phyloP scores from a whole-genome alignment of 108 stramenopile species.

The Fragilaria crotonensis region DNA sequence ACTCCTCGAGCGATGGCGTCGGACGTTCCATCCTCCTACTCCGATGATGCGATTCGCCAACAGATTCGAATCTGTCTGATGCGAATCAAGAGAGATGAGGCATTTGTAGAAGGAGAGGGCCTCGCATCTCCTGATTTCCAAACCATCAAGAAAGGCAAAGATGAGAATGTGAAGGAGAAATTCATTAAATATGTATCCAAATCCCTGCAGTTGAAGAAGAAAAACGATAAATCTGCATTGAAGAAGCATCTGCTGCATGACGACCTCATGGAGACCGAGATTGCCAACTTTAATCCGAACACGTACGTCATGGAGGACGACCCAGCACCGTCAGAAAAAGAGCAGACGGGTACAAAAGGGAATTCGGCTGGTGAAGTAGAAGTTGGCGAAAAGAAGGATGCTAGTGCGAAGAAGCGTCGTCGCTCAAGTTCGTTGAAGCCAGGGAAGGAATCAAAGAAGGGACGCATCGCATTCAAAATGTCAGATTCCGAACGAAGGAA shows the following conservation, averaged over 20 bases:
- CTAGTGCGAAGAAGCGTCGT: neutral
- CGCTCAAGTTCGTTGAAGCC: neutral
- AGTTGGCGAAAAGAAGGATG: neutral
- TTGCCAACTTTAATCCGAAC: neutral
- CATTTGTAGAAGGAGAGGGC: neutral
- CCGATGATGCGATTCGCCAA: neutral
- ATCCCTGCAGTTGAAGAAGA: neutral
- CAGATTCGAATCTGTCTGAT: neutral
- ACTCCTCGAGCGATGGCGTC: neutral
- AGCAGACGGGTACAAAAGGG: neutral
- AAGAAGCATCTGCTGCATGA: neutral
- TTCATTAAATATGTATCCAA: neutral
- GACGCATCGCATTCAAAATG: neutral
- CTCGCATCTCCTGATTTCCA: neutral
- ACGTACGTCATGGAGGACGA: neutral
- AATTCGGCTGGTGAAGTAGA: neutral
- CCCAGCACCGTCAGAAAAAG: neutral
- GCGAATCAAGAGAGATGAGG: neutral
- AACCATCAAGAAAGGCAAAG: neutral
- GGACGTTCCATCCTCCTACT: neutral
- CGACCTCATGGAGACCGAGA: neutral
- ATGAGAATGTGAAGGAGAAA: neutral
- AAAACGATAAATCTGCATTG: neutral
- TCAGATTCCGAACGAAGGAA: neutral
- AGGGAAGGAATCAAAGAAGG: conserved; percentile 1